Evolutionary conservation across 306 rosid species (phyloP).

Genomic region (Gynostemma pentaphyllum): DNA sequence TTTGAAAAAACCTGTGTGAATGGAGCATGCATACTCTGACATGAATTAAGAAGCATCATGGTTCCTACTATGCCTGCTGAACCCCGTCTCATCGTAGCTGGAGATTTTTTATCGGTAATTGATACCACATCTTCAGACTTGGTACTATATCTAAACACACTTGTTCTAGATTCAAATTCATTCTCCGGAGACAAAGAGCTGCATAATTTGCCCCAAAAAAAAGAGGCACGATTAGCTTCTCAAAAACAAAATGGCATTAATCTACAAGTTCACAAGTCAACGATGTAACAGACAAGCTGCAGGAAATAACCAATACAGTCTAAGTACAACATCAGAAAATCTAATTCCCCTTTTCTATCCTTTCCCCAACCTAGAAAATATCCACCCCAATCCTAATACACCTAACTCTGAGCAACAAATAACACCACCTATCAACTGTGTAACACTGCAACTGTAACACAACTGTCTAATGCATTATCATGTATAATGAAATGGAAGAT

Average conservation of each 20-base stretch:
- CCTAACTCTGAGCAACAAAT: not conserved
- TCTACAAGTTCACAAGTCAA: not conserved
- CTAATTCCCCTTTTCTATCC: not conserved
- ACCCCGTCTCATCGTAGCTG: slow-evolving; percentile 53
- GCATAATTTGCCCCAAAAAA: slow-evolving; percentile 10
- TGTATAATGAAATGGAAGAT: not conserved
- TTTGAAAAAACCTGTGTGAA: slow-evolving; percentile 66
- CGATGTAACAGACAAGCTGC: not conserved
- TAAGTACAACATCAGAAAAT: not conserved
- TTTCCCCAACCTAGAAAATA: not conserved
- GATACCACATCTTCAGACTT: slow-evolving; percentile 31
- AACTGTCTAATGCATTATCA: not conserved
- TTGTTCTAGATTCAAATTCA: slow-evolving; percentile 22
- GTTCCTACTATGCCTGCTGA: slow-evolving; percentile 64
- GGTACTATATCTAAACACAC: slow-evolving; percentile 16
- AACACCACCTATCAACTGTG: not conserved
- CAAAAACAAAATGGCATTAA: not conserved
- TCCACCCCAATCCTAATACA: not conserved
- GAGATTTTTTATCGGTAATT: slow-evolving; percentile 31
- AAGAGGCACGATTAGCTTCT: too few species aligned
- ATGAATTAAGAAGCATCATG: slow-evolving; percentile 72
- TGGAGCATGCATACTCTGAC: slow-evolving; percentile 81
- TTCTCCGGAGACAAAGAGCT: slow-evolving; percentile 35
- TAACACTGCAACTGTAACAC: not conserved
- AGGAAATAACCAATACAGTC: not conserved